These are phyloP conservation scores for Yamadazyma sp. DNA, from an alignment of 1,139 yeast genomes.

Conservation along the genomic window DNA sequence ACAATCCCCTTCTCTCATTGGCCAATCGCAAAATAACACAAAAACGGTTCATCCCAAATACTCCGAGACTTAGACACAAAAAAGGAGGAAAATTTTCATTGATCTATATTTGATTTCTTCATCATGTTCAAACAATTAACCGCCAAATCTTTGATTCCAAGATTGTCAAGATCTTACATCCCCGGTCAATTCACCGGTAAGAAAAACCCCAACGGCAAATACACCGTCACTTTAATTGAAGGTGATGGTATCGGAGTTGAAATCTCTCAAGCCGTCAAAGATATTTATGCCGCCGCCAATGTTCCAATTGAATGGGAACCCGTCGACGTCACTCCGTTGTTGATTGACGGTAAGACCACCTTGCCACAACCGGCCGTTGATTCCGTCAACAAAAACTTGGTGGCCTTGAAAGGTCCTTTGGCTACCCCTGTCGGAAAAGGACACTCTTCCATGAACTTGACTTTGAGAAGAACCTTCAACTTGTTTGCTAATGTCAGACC, in stretches of 20 bases:
- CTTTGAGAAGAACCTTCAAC: constrained; percentile 94
- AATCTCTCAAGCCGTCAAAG: constrained; percentile 89
- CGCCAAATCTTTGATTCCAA: constrained; percentile 34
- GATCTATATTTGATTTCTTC: constrained; percentile 1
- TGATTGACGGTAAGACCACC: constrained; percentile 91
- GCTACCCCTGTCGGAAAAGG: constrained; percentile 99
- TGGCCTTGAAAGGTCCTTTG: constrained; percentile 95
- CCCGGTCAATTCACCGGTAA: constrained; percentile 53
- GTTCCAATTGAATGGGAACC: constrained; percentile 98
- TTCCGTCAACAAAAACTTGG: constrained; percentile 87
- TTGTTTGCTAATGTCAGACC: constrained; percentile 98
- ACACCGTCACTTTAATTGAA: constrained; percentile 92
- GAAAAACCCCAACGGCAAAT: constrained; percentile 61
- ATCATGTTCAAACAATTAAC: constrained; percentile 47
- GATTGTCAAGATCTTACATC: constrained; percentile 46
- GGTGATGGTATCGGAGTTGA: constrained; percentile 99
- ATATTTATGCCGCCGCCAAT: constrained; percentile 86
- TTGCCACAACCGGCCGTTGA: constrained; percentile 91
- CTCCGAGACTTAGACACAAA: constrained; percentile 5
- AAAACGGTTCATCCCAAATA: constrained; percentile 5
- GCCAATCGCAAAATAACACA: constrained; percentile 4
- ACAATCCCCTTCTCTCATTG: constrained; percentile 3
- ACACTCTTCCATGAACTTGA: constrained; percentile 94
- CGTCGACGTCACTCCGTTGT: constrained; percentile 91
- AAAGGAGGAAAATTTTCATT: constrained; percentile 5